These are phyloP conservation scores for Fusarium transvaalense DNA, from an alignment of 2,329 filamentous ascomycete species.

Conservation along the genomic window DNA sequence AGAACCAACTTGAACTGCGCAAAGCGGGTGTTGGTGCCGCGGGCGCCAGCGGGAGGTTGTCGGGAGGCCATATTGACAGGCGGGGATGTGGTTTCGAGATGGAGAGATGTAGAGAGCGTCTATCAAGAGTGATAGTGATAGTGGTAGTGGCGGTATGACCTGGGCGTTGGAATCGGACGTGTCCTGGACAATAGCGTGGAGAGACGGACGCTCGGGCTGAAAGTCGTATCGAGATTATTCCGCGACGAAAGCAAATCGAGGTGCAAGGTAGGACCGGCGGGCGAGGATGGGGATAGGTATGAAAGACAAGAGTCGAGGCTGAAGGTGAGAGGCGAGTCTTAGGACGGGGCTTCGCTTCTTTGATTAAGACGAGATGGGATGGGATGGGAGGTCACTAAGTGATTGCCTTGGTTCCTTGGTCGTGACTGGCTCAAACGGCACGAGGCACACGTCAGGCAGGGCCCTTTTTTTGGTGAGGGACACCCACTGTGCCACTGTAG, in stretches of 20 bases:
- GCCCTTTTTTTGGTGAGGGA: slow-evolving; percentile 39
- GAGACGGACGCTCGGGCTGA: slow-evolving; percentile 32
- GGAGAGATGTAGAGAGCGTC: slow-evolving; percentile 32
- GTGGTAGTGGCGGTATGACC: slow-evolving; percentile 45
- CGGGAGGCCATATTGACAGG: slow-evolving; percentile 81
- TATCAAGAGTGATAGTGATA: slow-evolving; percentile 23
- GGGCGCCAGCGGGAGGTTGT: slow-evolving; percentile 72
- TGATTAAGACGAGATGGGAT: slow-evolving; percentile 40
- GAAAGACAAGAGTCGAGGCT: slow-evolving; percentile 39
- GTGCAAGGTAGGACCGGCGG: slow-evolving; percentile 18
- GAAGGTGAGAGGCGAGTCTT: slow-evolving; percentile 42
- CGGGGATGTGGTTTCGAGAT: slow-evolving; percentile 46
- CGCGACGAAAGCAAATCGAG: slow-evolving; percentile 25
- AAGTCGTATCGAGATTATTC: slow-evolving; percentile 30
- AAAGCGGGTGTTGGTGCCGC: slow-evolving; percentile 83
- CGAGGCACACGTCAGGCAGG: slow-evolving; percentile 47
- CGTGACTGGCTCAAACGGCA: slow-evolving; percentile 40
- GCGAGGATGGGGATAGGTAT: slow-evolving; percentile 23
- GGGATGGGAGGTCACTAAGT: slow-evolving; percentile 40
- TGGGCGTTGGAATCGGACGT: slow-evolving; percentile 46
- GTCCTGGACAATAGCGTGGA: slow-evolving; percentile 46
- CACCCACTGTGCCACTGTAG: slow-evolving; percentile 37
- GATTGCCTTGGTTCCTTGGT: slow-evolving; percentile 42
- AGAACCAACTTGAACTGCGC: slow-evolving; percentile 99
- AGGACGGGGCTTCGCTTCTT: slow-evolving; percentile 41